Percentiles rank a stretch among this genome's conserved stretches.
phyloP scores from a whole-genome alignment of 2,329 filamentous ascomycete genomes.

The Phyllosticta citrichinensis region DNA sequence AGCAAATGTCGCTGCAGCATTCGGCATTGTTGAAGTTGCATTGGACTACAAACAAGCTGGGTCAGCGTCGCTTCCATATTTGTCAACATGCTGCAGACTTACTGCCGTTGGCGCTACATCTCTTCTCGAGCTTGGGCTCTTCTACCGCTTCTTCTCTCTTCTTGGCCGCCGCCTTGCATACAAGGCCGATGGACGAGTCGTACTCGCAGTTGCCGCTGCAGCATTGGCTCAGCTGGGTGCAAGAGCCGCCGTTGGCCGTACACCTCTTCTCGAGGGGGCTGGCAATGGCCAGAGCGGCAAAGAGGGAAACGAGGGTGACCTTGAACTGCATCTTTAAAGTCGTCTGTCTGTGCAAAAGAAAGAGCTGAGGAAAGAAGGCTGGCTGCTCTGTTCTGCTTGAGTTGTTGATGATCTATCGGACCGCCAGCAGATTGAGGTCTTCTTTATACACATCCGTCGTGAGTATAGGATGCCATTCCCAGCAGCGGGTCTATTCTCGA shows the following conservation, averaged over 20 bases:
- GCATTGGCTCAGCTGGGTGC: constrained; percentile 1
- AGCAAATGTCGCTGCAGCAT: constrained; percentile 1
- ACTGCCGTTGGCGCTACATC: neutral
- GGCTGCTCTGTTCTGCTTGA: neutral
- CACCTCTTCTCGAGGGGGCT: constrained; percentile 2
- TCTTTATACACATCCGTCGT: neutral
- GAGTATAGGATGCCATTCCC: neutral
- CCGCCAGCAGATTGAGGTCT: neutral
- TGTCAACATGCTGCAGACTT: neutral
- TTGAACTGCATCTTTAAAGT: constrained; percentile 5
- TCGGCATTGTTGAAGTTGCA: neutral
- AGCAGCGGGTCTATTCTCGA: neutral
- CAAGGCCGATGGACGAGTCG: constrained; percentile 4
- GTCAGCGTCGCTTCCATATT: neutral
- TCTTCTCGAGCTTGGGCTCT: neutral
- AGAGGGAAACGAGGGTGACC: constrained; percentile 1
- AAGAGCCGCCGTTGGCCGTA: constrained; percentile 4
- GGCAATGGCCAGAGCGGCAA: constrained; percentile 1
- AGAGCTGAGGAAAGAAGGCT: neutral
- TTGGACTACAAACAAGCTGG: no score
- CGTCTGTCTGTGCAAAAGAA: neutral
- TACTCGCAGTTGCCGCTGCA: constrained; percentile 9
- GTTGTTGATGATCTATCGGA: neutral
- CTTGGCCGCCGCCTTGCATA: constrained; percentile 1
- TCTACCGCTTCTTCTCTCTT: neutral